Percentiles rank a stretch among this genome's conserved stretches.
These are phyloP conservation scores for Zygnema cylindricum DNA, from an alignment of 139 green algal species.

Conservation along the genomic window DNA sequence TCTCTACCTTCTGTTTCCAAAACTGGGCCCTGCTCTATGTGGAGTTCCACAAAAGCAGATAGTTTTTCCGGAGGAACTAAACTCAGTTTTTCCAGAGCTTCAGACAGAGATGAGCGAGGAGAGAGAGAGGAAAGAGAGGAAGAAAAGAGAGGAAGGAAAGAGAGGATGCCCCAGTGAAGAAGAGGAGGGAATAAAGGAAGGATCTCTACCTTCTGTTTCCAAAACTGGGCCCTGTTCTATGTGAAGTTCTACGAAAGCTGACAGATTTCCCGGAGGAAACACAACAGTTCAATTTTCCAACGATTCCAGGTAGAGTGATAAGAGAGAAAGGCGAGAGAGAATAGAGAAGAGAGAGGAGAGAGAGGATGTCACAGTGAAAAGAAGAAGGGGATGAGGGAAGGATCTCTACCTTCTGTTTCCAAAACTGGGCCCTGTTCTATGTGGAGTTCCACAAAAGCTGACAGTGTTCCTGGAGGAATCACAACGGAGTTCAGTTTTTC, in stretches of 20 bases:
- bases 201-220: conserved; percentile 67
- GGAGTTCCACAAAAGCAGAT: conserved; percentile 95
- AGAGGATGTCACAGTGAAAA: not conserved
- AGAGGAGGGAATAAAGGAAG: no score
- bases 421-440: conserved; percentile 93
- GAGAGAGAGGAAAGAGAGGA: not conserved
- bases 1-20: conserved; percentile 73
- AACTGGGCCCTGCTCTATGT: conserved; percentile 95
- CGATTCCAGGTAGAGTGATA: no score
- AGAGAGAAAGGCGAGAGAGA: not conserved
- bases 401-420: conserved; percentile 72
- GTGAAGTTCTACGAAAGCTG: conserved; percentile 96
- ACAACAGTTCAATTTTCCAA: not conserved
- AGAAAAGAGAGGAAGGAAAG: not conserved
- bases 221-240: conserved; percentile 94
- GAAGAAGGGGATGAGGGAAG: no score
- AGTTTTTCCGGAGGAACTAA: not conserved
- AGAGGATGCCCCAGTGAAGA: no score
- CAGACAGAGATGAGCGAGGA: no score
- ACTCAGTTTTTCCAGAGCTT: not conserved
- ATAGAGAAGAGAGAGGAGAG: not conserved
- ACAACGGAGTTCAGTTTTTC: conserved; percentile 62
- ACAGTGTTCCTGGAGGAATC: conserved; percentile 40
- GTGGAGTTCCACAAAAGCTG: conserved; percentile 95
- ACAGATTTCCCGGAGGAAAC: not conserved